A percentile compares a stretch with the other conserved stretches of the same genome.
These are phyloP conservation scores for Tetracentron sinense DNA, from an alignment of 164 flowering plant genomes.

Conservation along the genomic window DNA sequence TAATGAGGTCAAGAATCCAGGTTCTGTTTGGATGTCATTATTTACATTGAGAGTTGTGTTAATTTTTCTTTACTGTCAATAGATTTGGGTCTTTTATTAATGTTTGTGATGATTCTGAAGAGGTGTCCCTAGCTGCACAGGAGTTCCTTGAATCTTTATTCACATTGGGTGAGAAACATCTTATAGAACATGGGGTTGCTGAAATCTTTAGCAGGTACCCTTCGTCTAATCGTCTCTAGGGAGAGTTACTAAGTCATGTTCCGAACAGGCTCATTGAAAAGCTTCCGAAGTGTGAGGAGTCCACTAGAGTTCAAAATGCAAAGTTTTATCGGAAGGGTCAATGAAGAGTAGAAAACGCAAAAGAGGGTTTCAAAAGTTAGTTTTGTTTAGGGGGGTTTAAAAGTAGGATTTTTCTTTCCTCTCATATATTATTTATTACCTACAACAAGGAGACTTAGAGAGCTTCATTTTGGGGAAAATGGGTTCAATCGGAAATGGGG, in stretches of 20 bases:
- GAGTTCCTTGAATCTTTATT: conserved; percentile 54
- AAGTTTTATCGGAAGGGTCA: too few species aligned
- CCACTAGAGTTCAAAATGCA: too few species aligned
- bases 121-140: conserved; percentile 64
- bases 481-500: too few species aligned
- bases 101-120: conserved; percentile 78
- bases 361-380: too few species aligned
- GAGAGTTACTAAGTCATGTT: conserved; percentile 7
- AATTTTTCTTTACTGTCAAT: not conserved
- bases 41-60: not conserved
- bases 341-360: too few species aligned
- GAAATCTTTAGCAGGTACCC: conserved; percentile 81
- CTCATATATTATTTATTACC: too few species aligned
- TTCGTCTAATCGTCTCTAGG: not conserved
- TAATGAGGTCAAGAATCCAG: not conserved
- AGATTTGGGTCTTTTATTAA: not conserved
- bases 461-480: too few species aligned
- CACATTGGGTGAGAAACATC: conserved; percentile 28
- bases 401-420: too few species aligned
- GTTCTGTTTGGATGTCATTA: not conserved
- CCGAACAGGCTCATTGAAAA: conserved; percentile 65
- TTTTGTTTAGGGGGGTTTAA: too few species aligned
- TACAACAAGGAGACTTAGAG: too few species aligned
- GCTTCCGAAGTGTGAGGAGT: too few species aligned
- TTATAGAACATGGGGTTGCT: conserved; percentile 48